Evolutionary conservation across 2,329 filamentous ascomycete species (phyloP).

Genomic region (Penicillium fuscoglaucum): DNA sequence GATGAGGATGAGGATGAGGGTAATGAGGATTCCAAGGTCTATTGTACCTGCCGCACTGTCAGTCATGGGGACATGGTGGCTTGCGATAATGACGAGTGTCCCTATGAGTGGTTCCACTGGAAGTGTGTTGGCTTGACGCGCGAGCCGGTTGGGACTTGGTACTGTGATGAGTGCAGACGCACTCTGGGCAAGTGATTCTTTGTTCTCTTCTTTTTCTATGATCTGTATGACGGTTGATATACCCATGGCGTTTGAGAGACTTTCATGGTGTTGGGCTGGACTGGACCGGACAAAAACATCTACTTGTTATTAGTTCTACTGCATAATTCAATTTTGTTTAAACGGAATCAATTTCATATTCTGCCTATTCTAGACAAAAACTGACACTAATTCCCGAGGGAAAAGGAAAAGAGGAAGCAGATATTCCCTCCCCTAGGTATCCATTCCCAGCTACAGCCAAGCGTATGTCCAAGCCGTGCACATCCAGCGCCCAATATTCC

Average conservation of each 20-base stretch:
- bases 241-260: slow-evolving; percentile 20
- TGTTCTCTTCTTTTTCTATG: slow-evolving; percentile 4
- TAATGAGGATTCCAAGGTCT: slow-evolving; percentile 61
- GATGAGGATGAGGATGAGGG: slow-evolving; percentile 52
- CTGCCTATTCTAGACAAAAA: slow-evolving; percentile 2
- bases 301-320: neutral
- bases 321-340: neutral
- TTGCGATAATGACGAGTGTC: slow-evolving; percentile 65
- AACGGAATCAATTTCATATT: slow-evolving; percentile 9
- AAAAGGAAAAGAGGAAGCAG: neutral
- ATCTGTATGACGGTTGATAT: slow-evolving; percentile 20
- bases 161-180: slow-evolving; percentile 54
- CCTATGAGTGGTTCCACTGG: slow-evolving; percentile 68
- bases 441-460: neutral
- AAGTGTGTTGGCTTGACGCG: slow-evolving; percentile 62
- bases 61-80: slow-evolving; percentile 68
- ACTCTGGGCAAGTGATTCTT: slow-evolving; percentile 38
- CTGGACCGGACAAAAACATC: neutral
- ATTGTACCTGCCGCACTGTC: slow-evolving; percentile 66
- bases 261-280: neutral
- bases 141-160: slow-evolving; percentile 60
- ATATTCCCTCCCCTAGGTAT: neutral
- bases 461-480: slow-evolving; percentile 12
- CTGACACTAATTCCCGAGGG: neutral
- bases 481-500: slow-evolving; percentile 3